phyloP scores from a whole-genome alignment of 202 grass and related monocot species.

The Bolboschoenoplectus hybrid region DNA sequence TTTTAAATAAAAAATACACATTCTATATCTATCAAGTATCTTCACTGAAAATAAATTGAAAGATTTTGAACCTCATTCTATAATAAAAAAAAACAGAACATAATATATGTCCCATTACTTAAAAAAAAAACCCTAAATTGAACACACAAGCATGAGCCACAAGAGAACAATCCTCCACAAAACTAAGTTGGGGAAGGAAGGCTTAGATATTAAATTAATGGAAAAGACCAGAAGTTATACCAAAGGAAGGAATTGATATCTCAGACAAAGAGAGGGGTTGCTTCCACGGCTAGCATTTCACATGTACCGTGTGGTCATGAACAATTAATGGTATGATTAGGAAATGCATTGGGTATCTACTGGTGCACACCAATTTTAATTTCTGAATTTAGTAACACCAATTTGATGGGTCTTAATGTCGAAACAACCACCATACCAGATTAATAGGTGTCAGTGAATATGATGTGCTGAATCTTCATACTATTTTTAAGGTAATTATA shows the following conservation, averaged over 20 bases:
- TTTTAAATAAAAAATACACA: neutral
- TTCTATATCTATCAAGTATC: no score
- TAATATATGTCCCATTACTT: neutral
- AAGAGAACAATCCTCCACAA: neutral
- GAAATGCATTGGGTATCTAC: conserved; percentile 8
- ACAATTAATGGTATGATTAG: neutral
- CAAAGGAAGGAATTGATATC: conserved; percentile 10
- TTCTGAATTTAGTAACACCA: neutral
- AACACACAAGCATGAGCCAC: neutral
- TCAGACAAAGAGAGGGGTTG: conserved; percentile 18
- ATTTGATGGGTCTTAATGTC: no score
- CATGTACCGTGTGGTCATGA: conserved; percentile 24
- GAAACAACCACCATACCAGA: no score
- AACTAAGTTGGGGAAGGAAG: neutral
- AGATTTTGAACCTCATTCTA: neutral
- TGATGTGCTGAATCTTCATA: no score
- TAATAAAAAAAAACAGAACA: neutral
- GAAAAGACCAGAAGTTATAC: neutral
- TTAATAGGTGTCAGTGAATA: no score
- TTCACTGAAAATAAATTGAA: no score
- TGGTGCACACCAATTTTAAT: neutral
- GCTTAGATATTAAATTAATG: conserved; percentile 18
- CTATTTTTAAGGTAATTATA: no score
- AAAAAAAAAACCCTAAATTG: neutral
- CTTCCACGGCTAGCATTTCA: conserved; percentile 41